These are phyloP conservation scores for Cyclocybe aegerita DNA, from an alignment of 768 basidiomycete species.

Conservation along the genomic window DNA sequence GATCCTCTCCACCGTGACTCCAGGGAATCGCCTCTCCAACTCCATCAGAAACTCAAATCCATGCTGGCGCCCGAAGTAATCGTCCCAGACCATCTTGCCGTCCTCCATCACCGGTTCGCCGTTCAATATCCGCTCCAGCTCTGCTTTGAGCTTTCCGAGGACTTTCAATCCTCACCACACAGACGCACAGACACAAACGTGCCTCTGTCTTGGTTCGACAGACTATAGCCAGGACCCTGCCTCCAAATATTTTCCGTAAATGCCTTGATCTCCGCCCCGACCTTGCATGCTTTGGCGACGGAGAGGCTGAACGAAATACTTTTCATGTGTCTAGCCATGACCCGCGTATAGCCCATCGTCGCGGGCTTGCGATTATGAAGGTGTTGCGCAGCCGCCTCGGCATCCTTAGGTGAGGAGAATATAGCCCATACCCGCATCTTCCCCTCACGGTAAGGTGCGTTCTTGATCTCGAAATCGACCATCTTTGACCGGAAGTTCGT, in stretches of 20 bases:
- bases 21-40: constrained; percentile 36
- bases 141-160: constrained; percentile 54
- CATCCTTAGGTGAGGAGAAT: constrained; percentile 52
- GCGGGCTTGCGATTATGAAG: constrained; percentile 47
- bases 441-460: constrained; percentile 51
- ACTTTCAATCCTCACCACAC: constrained; percentile 47
- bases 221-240: constrained; percentile 26
- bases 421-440: constrained; percentile 53
- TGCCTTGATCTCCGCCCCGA: constrained; percentile 43
- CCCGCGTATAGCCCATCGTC: constrained; percentile 42
- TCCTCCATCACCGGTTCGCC: constrained; percentile 58
- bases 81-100: constrained; percentile 62
- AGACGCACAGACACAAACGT: constrained; percentile 41
- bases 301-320: constrained; percentile 48
- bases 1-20: constrained; percentile 45
- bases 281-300: constrained; percentile 31
- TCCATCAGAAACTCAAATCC: constrained; percentile 46
- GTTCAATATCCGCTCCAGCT: constrained; percentile 59
- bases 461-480: constrained; percentile 42
- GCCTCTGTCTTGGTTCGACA: constrained; percentile 18
- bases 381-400: constrained; percentile 45
- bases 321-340: constrained; percentile 55
- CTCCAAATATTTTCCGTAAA: constrained; percentile 38
- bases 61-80: constrained; percentile 46
- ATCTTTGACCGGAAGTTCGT: constrained; percentile 25